Base-by-base conservation (phyloP, 2,329 filamentous ascomycete species). In the Colletotrichum filicis region DNA sequence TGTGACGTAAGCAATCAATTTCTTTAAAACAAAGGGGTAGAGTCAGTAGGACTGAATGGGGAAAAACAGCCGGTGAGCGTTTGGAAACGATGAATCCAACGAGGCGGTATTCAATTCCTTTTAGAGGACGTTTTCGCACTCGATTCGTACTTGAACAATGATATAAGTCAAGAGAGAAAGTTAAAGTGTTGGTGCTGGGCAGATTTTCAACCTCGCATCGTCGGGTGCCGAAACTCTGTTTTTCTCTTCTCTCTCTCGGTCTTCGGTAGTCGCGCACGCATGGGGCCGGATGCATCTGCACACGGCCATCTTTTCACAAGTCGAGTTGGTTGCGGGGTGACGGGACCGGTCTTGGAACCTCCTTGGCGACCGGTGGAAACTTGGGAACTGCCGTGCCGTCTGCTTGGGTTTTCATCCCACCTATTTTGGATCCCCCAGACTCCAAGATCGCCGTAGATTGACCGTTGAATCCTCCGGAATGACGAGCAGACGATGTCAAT, bases 1-100 rank as follows among this genome's bases (percentile, higher is more conserved):
- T 22, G 14, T 70, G 53, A 65, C 60, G 60, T 55, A 59, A 65
- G 60, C 35, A 49, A 49, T n/a, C 30, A 55, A 28, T 65, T 24
- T 66, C 11, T 66, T 9, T 32, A 16, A 60, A 59, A 66, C 67
- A 70, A 53, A 37, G 30, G 37, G 53, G 61, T 14, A 12, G 11
- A 6, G 35, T 24, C 52, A 19, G 37, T 19, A 26, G 28, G 37
- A n/a, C 11, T 52, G 28, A 59, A 66, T 19, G 16, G n/a, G 67
- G 30, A 30, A 66, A 11, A 19, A n/a, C 22, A 12, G 7, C 55
- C 19, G 37, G 19, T 30, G 16, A 52, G 55, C 12, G n/a, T 24
- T 59, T 37, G 11, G 22, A 22, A 26, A 32, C n/a, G 19, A 52
- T 30, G 6, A 52, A 8, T 26, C 5, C 42, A 32, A 49, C 12